Evolutionary conservation across 1,284 basidiomycete species (phyloP), one percentile per base, ranked within the genome.

Genomic region (Tausonia pullulans): DNA sequence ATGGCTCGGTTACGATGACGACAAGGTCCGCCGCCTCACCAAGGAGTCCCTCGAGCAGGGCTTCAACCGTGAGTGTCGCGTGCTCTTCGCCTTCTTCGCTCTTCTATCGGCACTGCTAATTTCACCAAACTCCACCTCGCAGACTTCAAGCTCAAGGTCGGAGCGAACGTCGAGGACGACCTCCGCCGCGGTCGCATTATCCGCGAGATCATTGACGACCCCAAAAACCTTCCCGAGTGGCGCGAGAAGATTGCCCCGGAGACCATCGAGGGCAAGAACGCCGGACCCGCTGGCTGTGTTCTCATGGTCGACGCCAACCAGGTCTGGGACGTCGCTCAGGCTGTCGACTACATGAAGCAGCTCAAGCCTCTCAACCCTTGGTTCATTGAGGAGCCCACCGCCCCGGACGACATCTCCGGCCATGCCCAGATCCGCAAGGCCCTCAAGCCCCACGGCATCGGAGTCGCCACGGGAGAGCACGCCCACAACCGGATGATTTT

Each of bases 311-410:
- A 97, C 75, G 88, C 93, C 59, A 97, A 97, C 78, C 93, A 79
- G 77, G 90, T 97, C 27, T 97, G 92, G 92, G 92, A 96, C 71
- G 94, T 97, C 16, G 81, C 85, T 53, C 83, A 94, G 76, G 93
- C 93, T 3, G 87, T 96, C 72, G 88, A 94, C 62, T 96, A 94
- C 76, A 89, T 95, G 70, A 85, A 85, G 72, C 81, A 84, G 68
- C 81, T 97, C 49, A 82, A 83, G 70, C 83, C 84, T 65, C 84
- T 94, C 75, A 88, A 87, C 72, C 93, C 93, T n/a, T 97, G 93
- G 94, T 96, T 94, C 78, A 95, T 95, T 71, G 92, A 96, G 74
- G 92, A 95, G 75, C 92, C 92, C 0, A 95, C 92, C 0, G 91
- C 92, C 0, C 92, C 89, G 2, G 92, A 95, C 72, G 92, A 95